phyloP scores from a whole-genome alignment of 2,329 filamentous ascomycete species.

The Falciphora oryzae region DNA sequence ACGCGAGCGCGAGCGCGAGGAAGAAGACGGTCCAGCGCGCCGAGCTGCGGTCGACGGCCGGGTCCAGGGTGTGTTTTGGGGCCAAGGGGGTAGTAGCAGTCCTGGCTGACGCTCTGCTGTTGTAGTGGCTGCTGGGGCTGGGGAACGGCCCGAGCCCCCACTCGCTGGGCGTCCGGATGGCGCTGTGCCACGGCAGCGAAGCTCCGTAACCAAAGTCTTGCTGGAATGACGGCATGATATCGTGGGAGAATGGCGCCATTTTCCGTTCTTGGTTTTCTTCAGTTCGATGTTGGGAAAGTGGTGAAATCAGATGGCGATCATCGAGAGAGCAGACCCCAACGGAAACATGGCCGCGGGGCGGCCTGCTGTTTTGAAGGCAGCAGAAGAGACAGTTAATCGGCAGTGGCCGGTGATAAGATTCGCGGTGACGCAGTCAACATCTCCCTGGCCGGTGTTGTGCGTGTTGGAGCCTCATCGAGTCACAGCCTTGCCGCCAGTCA shows the following conservation, averaged over 20 bases:
- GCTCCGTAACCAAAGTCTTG: background rate
- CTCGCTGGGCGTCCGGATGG: background rate
- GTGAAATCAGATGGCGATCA: background rate
- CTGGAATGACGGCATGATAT: background rate
- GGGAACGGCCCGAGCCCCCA: background rate
- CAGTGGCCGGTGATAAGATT: background rate
- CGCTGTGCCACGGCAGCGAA: background rate
- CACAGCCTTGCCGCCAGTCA: background rate
- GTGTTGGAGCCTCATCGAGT: background rate
- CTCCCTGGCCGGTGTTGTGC: background rate
- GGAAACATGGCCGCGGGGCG: too few relatives aligned
- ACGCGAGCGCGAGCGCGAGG: constrained; percentile 4
- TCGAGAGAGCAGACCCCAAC: too few relatives aligned
- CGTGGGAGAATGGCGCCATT: background rate
- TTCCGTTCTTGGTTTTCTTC: background rate
- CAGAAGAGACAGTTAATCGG: background rate
- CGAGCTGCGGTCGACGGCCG: background rate
- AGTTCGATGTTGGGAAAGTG: background rate
- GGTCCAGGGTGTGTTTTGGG: background rate
- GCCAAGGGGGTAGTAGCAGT: background rate
- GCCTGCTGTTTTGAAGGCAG: background rate
- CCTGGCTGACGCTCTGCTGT: background rate
- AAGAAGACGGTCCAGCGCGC: constrained; percentile 6
- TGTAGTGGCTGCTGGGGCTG: background rate
- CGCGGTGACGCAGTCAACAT: background rate